Evolutionary conservation across 2,329 filamentous ascomycete species (phyloP).

Genomic region (Ophiostoma himal-ulmi): DNA sequence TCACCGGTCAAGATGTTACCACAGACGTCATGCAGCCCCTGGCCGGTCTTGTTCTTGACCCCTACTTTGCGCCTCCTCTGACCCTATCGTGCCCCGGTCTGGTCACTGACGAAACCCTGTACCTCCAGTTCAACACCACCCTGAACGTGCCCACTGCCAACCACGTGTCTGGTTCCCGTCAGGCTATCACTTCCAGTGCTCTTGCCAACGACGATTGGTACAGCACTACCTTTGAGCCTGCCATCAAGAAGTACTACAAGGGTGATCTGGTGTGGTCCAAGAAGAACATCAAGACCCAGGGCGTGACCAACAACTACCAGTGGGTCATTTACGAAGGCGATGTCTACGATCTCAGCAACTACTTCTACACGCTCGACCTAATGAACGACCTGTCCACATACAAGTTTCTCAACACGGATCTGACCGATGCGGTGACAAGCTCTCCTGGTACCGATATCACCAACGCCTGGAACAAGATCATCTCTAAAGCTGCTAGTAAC

Average conservation of each 20-base stretch:
- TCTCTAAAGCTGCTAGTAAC: slow-evolving; percentile 47
- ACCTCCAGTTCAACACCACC: slow-evolving; percentile 61
- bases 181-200: slow-evolving; percentile 50
- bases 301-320: slow-evolving; percentile 58
- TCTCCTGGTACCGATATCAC: slow-evolving; percentile 80
- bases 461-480: slow-evolving; percentile 52
- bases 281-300: slow-evolving; percentile 56
- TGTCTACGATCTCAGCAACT: slow-evolving; percentile 87
- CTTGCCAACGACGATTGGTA: slow-evolving; percentile 73
- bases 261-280: slow-evolving; percentile 73
- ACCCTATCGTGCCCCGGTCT: slow-evolving; percentile 67
- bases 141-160: slow-evolving; percentile 48
- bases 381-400: slow-evolving; percentile 53
- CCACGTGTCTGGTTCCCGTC: slow-evolving; percentile 64
- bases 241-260: slow-evolving; percentile 80
- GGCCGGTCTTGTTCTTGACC: slow-evolving; percentile 70
- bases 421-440: slow-evolving; percentile 63
- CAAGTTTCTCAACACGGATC: slow-evolving; percentile 63
- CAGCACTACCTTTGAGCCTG: slow-evolving; percentile 61
- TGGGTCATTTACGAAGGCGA: slow-evolving; percentile 75
- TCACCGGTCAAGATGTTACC: slow-evolving; percentile 49
- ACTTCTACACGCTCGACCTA: slow-evolving; percentile 68
- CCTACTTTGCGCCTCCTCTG: slow-evolving; percentile 80
- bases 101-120: slow-evolving; percentile 52
- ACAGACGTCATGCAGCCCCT: slow-evolving; percentile 66